Evolutionary conservation across 2,329 filamentous ascomycete species (phyloP), one percentile per base, ranked within the genome.

Genomic region (Sodiomyces alkalinus): DNA sequence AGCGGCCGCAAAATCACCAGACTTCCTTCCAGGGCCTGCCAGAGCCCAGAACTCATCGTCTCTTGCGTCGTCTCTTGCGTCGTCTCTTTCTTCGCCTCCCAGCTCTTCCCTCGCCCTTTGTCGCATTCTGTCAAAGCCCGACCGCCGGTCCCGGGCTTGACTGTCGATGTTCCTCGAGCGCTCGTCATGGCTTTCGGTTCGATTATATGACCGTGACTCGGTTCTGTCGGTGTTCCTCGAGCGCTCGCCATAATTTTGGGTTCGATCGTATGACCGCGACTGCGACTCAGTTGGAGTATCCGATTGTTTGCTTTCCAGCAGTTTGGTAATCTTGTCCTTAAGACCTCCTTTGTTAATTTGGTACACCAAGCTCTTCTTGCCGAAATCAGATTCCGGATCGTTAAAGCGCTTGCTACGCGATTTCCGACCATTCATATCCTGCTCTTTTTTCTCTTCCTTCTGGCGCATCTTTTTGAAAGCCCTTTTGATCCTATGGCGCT

Each of bases 341-440:
- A 62, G 36, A 13, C 43, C 34, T 3, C 62, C 65, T 29, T 58
- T 52, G 40, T 66, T 68, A 33, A 66, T 42, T 39, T 63, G 52
- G 30, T 67, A 70, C 3, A 73, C 67, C 11, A 69, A 35, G 37
- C 68, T 74, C 25, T 49, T 57, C 47, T 67, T 68, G 12, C 67
- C 69, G 41, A 69, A 68, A 2, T 42, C 35, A 12, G 47, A 53
- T 2, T 57, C 48, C 1, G 61, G 57, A 33, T 72, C 58, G 27
- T 62, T 48, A 41, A 74, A 73, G 5, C 68, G 56, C 19, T 61
- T 58, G 26, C 53, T 50, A 23, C 68, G 56, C 5, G 65, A 57
- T 41, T 58, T 54, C 4, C 53, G 50, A 11, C 48, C 48, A 3
- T 33, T 33, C 3, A 48, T 46, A 6, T 48, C 46, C 10, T 47